Percentiles rank a stretch among this genome's conserved stretches.
These are phyloP conservation scores for Boletus rufocinnamomeus DNA, from an alignment of 768 basidiomycete genomes.

Conservation along the genomic window DNA sequence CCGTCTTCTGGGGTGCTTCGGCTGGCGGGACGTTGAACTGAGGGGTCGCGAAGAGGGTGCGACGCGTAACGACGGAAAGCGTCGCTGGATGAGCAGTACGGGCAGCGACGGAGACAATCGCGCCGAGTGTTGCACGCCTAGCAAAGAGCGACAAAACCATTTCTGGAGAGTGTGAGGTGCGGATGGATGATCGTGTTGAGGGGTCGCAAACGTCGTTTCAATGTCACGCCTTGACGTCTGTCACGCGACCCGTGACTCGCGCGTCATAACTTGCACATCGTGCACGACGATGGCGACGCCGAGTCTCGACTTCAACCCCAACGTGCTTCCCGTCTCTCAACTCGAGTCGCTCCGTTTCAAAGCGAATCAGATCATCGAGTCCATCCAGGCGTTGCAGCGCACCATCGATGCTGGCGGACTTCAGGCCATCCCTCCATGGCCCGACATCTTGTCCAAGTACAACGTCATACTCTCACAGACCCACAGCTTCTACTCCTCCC, in stretches of 20 bases:
- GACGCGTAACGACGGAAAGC: slow-evolving; percentile 19
- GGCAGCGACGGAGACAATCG: neutral
- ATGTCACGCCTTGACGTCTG: slow-evolving; percentile 20
- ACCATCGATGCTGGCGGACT: slow-evolving; percentile 61
- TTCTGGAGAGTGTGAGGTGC: neutral
- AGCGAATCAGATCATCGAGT: slow-evolving; percentile 77
- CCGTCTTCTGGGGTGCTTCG: neutral
- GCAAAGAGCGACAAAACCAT: slow-evolving; percentile 23
- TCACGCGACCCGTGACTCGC: slow-evolving; percentile 20
- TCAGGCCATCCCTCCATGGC: slow-evolving; percentile 76
- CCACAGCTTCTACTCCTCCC: slow-evolving; percentile 69
- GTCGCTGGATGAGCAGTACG: neutral
- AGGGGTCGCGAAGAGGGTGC: slow-evolving; percentile 29
- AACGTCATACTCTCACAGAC: slow-evolving; percentile 82
- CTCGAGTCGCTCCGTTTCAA: slow-evolving; percentile 80
- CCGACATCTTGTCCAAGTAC: slow-evolving; percentile 85
- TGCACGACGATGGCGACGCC: slow-evolving; percentile 2
- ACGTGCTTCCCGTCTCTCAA: slow-evolving; percentile 60
- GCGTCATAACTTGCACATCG: neutral
- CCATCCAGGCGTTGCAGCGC: slow-evolving; percentile 62
- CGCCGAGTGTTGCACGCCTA: neutral
- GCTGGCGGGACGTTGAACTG: slow-evolving; percentile 13
- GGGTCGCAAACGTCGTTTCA: neutral
- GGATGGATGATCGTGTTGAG: neutral
- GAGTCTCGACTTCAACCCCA: slow-evolving; percentile 28